Conservation (phyloP, 352 stramenopile genomes). For the Phytophthora melonis region DNA sequence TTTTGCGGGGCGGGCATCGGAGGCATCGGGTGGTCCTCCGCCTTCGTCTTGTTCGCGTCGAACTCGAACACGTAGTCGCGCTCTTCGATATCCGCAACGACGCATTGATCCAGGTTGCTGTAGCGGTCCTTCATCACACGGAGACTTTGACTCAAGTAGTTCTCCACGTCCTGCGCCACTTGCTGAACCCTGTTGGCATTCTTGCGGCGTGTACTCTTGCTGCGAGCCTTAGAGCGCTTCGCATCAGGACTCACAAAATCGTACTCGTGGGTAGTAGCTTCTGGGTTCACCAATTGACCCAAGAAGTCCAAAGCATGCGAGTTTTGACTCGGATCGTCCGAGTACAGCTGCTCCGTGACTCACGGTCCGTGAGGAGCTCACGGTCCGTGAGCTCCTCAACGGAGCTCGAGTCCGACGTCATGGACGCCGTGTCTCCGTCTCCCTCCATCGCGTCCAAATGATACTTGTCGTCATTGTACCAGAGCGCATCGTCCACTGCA, state of each 20-base stretch:
- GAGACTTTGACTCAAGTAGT: constrained; percentile 52
- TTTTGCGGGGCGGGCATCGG: constrained; percentile 51
- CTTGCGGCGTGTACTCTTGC: constrained; percentile 23
- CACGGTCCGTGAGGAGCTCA: too few species aligned
- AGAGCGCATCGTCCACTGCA: constrained; percentile 52
- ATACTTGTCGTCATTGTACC: constrained; percentile 53
- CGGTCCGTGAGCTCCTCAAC: constrained; percentile 49
- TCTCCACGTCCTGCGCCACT: constrained; percentile 51
- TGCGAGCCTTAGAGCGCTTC: constrained; percentile 19
- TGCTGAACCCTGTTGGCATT: constrained; percentile 41
- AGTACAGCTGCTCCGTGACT: constrained; percentile 56
- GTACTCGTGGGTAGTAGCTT: constrained; percentile 20
- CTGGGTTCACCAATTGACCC: constrained; percentile 46
- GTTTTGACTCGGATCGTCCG: constrained; percentile 46
- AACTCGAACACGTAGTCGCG: constrained; percentile 68
- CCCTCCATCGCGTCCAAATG: constrained; percentile 33
- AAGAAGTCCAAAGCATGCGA: constrained; percentile 58
- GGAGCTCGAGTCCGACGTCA: constrained; percentile 43
- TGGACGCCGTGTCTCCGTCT: constrained; percentile 47
- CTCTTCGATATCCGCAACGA: constrained; percentile 34
- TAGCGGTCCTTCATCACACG: constrained; percentile 43
- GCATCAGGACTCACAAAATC: constrained; percentile 29
- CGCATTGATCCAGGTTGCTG: constrained; percentile 29
- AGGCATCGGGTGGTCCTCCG: constrained; percentile 54
- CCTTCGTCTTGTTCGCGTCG: constrained; percentile 33